These are phyloP conservation scores for Anthracocystis panici-leucophaei DNA, from an alignment of 1,284 basidiomycete species.

Conservation along the genomic window DNA sequence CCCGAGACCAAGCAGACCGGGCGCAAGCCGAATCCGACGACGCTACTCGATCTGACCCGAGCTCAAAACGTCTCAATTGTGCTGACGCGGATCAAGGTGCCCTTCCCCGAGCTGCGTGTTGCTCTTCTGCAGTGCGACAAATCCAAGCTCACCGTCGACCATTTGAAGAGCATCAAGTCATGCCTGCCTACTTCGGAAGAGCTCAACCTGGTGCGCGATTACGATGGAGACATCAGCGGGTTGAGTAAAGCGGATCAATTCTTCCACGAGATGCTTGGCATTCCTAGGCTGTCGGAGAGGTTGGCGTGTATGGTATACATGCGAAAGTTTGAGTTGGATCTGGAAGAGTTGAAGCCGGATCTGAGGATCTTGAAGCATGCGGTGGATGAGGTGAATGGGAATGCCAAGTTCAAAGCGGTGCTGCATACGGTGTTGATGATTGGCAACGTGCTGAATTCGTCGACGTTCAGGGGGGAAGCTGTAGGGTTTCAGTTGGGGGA, in stretches of 20 bases:
- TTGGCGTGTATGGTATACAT: constrained; percentile 86
- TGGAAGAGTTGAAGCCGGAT: constrained; percentile 86
- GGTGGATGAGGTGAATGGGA: constrained; percentile 79
- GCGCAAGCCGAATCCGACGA: constrained; percentile 43
- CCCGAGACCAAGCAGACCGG: constrained; percentile 31
- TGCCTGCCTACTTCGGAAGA: constrained; percentile 62
- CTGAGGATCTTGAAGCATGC: constrained; percentile 81
- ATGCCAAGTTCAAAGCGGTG: constrained; percentile 78
- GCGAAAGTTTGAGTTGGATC: constrained; percentile 81
- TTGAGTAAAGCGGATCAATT: constrained; percentile 81
- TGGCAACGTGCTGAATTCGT: constrained; percentile 84
- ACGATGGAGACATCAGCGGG: constrained; percentile 47
- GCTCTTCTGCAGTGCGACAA: constrained; percentile 59
- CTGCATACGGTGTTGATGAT: constrained; percentile 77
- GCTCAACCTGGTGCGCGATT: constrained; percentile 59
- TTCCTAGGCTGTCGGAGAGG: constrained; percentile 80
- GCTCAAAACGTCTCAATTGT: constrained; percentile 60
- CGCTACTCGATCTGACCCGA: constrained; percentile 53
- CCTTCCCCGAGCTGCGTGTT: constrained; percentile 53
- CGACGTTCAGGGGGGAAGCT: constrained; percentile 85
- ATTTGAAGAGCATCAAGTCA: constrained; percentile 54
- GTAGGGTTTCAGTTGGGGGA: constrained; percentile 85
- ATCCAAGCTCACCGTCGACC: constrained; percentile 46
- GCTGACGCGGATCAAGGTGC: constrained; percentile 58
- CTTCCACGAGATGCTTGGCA: constrained; percentile 82